A percentile compares a stretch with the other conserved stretches of the same genome.
Conservation (phyloP, 2,329 filamentous ascomycete genomes). For the Tolypocladium tundrense region DNA sequence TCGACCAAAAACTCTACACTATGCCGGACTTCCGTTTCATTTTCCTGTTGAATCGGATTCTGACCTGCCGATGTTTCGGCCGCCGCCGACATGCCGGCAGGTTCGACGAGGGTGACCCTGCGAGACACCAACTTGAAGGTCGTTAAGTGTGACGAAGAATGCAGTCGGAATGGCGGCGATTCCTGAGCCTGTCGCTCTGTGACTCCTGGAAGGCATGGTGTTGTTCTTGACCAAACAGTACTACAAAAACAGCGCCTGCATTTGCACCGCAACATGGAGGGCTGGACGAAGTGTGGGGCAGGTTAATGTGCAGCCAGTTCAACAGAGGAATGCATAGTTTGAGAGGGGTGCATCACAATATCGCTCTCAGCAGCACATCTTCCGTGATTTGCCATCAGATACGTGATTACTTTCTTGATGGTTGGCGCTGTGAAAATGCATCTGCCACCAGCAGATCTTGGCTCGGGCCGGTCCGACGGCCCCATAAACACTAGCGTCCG, state of each 20-base stretch:
- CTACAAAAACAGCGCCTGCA: too few species aligned
- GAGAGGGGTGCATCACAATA: not conserved
- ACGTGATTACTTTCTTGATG: not conserved
- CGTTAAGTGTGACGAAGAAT: not conserved
- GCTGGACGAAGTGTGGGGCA: not conserved
- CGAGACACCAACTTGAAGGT: not conserved
- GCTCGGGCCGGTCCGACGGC: not conserved
- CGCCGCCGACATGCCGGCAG: not conserved
- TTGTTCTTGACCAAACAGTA: not conserved
- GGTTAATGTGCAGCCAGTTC: not conserved
- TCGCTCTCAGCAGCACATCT: not conserved
- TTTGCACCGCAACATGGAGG: not conserved
- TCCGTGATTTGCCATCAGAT: not conserved
- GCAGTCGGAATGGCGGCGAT: not conserved
- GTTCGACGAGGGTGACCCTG: not conserved
- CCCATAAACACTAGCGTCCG: not conserved
- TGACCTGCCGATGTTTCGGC: not conserved
- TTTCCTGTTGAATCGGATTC: not conserved
- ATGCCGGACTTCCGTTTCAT: not conserved
- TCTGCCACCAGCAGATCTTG: not conserved
- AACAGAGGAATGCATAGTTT: not conserved
- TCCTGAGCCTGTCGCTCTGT: not conserved
- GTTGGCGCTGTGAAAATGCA: not conserved
- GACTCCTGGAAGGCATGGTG: not conserved
- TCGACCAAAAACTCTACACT: not conserved